phyloP scores from a whole-genome alignment of 805 yeast genomes.

The Nakazawaea ambrosiae region DNA sequence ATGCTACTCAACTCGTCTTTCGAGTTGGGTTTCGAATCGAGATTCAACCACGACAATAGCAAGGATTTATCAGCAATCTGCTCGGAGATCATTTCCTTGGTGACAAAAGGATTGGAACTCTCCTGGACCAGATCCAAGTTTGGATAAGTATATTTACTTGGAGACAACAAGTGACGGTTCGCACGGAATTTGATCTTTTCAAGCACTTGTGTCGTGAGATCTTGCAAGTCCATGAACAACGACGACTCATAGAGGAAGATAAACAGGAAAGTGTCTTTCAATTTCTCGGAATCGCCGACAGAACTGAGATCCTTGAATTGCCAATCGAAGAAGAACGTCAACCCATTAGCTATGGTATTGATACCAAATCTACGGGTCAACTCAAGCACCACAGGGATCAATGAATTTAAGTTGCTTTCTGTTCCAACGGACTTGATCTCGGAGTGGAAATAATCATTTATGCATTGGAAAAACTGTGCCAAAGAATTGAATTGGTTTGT shows the following conservation, averaged over 20 bases:
- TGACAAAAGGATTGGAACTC: slow-evolving; percentile 1
- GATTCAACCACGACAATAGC: slow-evolving; percentile 4
- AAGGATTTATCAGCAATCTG: background rate
- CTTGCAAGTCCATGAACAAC: background rate
- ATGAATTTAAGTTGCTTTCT: background rate
- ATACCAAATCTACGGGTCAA: slow-evolving; percentile 33
- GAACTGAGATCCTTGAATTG: slow-evolving; percentile 17
- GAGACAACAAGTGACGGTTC: background rate
- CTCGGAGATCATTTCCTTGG: background rate
- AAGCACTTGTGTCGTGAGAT: background rate
- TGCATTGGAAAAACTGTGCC: slow-evolving; percentile 28
- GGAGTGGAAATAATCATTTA: slow-evolving; percentile 19
- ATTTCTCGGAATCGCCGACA: background rate
- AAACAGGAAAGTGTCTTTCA: slow-evolving; percentile 29
- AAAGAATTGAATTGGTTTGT: slow-evolving; percentile 34
- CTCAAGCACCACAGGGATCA: slow-evolving; percentile 9
- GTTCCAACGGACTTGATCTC: background rate
- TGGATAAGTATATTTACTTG: background rate
- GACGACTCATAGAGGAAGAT: slow-evolving; percentile 20
- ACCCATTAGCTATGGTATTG: slow-evolving; percentile 36
- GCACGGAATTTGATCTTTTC: background rate
- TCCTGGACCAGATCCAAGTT: background rate
- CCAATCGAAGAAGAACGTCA: slow-evolving; percentile 43
- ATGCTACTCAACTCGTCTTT: slow-evolving; percentile 5
- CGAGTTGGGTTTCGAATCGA: background rate